Conservation (phyloP, 148 eudicot genomes). For the Rhododendron henanense region DNA sequence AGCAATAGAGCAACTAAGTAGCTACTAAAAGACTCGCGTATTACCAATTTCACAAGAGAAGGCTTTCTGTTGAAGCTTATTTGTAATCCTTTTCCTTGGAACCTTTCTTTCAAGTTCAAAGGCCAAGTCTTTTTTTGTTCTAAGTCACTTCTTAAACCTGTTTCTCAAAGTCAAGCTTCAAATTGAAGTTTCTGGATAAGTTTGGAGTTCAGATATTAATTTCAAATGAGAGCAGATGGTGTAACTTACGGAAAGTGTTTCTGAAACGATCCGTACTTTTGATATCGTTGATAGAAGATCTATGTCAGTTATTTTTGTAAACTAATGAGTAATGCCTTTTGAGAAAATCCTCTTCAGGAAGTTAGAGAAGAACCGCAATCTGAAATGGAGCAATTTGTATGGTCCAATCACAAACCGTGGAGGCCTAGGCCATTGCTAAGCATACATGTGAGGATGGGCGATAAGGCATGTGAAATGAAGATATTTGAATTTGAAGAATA, state of each 20-base stretch:
- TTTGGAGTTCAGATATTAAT: neutral
- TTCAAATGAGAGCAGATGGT: neutral
- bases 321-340: neutral
- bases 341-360: slow-evolving; percentile 28
- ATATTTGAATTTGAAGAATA: slow-evolving; percentile 74
- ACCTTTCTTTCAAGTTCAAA: no score
- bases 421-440: slow-evolving; percentile 81
- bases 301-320: neutral
- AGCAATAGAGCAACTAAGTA: neutral
- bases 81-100: no score
- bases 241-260: neutral
- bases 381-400: slow-evolving; percentile 72
- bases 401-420: slow-evolving; percentile 88
- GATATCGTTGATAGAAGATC: neutral
- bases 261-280: neutral
- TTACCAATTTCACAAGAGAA: neutral
- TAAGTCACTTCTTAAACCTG: no score
- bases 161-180: no score
- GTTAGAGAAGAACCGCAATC: slow-evolving; percentile 11
- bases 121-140: no score
- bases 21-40: neutral
- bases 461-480: slow-evolving; percentile 93
- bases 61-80: neutral
- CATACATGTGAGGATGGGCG: slow-evolving; percentile 97
- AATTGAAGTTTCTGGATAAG: no score